These are phyloP conservation scores for Talaromyces sp. DNA, from an alignment of 2,329 filamentous ascomycete genomes.

Conservation along the genomic window DNA sequence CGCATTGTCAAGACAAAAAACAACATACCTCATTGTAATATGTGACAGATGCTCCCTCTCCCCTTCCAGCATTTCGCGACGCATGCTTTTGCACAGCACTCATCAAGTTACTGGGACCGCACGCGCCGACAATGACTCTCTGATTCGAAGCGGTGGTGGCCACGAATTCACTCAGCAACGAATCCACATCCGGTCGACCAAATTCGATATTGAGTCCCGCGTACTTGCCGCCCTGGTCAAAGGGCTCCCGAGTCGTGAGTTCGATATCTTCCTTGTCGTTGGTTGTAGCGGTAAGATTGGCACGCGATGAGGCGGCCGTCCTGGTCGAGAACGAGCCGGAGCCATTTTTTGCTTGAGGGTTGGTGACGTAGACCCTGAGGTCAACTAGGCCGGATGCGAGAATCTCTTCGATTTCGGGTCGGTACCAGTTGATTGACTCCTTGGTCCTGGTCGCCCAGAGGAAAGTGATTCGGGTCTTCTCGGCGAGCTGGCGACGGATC, in stretches of 20 bases:
- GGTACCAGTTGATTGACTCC: not conserved
- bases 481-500: not conserved
- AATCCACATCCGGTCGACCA: not conserved
- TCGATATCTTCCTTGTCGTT: not conserved
- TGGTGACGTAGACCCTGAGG: not conserved
- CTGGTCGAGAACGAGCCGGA: not conserved
- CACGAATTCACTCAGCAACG: not conserved
- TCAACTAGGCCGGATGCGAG: not conserved
- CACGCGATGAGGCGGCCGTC: not conserved
- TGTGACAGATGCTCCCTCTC: not conserved
- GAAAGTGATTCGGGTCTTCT: not conserved
- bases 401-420: not conserved
- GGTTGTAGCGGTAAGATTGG: not conserved
- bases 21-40: not conserved
- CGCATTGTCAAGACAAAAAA: not conserved
- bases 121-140: not conserved
- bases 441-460: conserved; percentile 4
- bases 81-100: not conserved
- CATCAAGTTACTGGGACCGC: not conserved
- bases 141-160: not conserved
- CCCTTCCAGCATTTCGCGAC: not conserved
- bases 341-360: not conserved
- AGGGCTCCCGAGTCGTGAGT: not conserved
- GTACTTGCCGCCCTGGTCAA: not conserved
- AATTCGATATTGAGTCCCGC: not conserved